Base-by-base conservation (phyloP, 768 basidiomycete genomes). In the Rhodotorula diobovata region DNA sequence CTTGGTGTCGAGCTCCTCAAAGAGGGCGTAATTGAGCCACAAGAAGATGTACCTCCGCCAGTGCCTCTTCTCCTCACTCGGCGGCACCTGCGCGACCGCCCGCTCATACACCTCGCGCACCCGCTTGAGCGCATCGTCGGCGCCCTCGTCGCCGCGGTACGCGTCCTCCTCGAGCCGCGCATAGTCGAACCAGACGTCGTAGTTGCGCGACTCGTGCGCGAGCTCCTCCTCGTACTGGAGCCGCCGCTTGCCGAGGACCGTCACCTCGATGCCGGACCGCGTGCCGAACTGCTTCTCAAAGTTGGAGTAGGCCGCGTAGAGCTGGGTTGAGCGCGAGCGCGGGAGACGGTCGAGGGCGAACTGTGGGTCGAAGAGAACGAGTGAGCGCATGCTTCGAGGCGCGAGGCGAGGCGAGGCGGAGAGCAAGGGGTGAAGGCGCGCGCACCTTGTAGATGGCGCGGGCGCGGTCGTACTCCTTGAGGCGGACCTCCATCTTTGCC, bases 221-320 rank as follows among this genome's bases (percentile, higher is more conserved):
- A 98, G 81, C 81, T 99, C 96, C 73, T 99, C 96, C 79, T 99
- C 96, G 78, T 99, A 98, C 77, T 98, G 93, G 67, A 99, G 97
- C 50, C 96, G 86, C n/a, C 96, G 88, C 80, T 97, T 99, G 43
- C 94, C 94, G 0, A 97, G 85, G 0, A 99, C 95, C 14, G 96
- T 99, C 51, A 87, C 86, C 80, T 97, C 95, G 35, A 99, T 86
- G 0, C 91, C 88, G 9, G 86, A 85, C 12, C 91, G 87, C 16
- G 90, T 88, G 21, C 96, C 96, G 76, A 93, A 92, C 78, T 98
- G 96, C 80, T 99, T 99, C 82, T 98, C 96, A 72, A 99, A 98
- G 79, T 90, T 92, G 32, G 94, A 95, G 78, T 95, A 99, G 1
- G 93, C 86, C 8, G 93, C 87, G 77, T 98, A 99, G 18, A 99